Evolutionary conservation across 352 stramenopile genomes (phyloP).

Genomic region (Albugo candida): DNA sequence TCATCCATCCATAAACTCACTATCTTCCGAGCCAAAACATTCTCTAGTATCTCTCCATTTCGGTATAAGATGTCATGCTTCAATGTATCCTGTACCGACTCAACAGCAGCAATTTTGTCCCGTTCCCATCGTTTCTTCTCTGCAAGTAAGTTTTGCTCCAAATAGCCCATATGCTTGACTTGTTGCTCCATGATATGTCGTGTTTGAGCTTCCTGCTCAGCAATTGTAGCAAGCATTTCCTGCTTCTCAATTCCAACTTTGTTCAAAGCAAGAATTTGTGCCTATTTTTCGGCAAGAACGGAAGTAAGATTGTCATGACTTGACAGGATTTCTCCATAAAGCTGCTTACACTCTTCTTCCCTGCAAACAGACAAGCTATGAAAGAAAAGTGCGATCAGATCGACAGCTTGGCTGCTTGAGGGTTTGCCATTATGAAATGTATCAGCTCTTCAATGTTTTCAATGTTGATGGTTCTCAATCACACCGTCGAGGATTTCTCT

Average conservation of each 20-base stretch:
- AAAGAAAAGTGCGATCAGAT: conserved; percentile 20
- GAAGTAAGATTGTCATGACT: conserved; percentile 15
- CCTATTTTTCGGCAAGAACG: conserved; percentile 13
- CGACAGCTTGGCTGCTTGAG: not conserved
- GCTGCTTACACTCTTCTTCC: conserved; percentile 29
- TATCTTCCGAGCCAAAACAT: too few relatives aligned
- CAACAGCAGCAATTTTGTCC: conserved; percentile 10
- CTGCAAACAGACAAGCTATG: conserved; percentile 32
- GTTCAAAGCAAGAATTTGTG: conserved; percentile 16
- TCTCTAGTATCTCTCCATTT: too few relatives aligned
- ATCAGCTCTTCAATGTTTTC: too few relatives aligned
- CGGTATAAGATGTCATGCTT: too few relatives aligned
- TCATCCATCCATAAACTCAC: too few relatives aligned
- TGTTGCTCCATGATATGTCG: conserved; percentile 29
- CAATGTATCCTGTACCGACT: conserved; percentile 22
- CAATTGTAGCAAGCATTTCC: conserved; percentile 14
- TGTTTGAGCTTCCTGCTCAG: conserved; percentile 19
- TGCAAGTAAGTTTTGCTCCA: not conserved
- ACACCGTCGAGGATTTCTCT: too few relatives aligned
- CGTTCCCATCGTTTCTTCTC: not conserved
- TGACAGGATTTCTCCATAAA: conserved; percentile 24
- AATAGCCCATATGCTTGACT: not conserved
- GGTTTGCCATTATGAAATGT: too few relatives aligned
- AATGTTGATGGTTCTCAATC: too few relatives aligned
- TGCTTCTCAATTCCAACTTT: conserved; percentile 19